Conservation (phyloP, 2,329 filamentous ascomycete genomes). For the Aspergillus hortae region DNA sequence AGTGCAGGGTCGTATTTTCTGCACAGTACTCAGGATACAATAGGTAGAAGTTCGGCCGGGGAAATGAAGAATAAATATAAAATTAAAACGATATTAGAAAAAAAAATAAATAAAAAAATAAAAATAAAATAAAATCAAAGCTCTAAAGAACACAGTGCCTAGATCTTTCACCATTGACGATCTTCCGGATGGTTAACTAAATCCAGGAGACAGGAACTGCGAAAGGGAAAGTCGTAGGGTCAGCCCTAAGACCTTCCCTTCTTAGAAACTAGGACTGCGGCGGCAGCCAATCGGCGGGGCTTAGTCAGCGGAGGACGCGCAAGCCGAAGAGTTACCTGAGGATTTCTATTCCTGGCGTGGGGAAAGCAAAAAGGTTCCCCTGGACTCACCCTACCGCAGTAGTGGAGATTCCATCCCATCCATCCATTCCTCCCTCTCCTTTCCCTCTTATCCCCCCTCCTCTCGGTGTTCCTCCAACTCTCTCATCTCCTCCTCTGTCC, state of each 20-base stretch:
- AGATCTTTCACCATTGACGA: not conserved
- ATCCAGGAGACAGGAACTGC: not conserved
- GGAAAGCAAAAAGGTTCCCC: slow-evolving; percentile 1
- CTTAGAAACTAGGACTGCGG: not conserved
- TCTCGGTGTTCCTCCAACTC: not conserved
- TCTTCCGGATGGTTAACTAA: not conserved
- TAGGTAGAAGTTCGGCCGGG: not conserved
- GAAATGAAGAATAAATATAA: not conserved
- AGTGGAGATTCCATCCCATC: not conserved
- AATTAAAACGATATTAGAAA: not conserved
- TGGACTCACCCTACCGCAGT: too few relatives aligned
- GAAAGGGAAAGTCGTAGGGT: not conserved
- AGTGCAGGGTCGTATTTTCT: not conserved
- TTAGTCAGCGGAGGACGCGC: slow-evolving; percentile 34
- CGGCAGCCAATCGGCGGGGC: slow-evolving; percentile 4
- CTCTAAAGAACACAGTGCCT: not conserved
- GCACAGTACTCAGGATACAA: not conserved
- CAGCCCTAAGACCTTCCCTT: not conserved
- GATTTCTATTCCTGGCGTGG: slow-evolving; percentile 21
- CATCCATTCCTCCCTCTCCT: not conserved
- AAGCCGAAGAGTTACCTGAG: slow-evolving; percentile 19
- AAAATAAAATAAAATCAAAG: not conserved
- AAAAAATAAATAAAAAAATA: too few relatives aligned
- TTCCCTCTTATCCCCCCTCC: slow-evolving; percentile 5
- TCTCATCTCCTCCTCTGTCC: slow-evolving; percentile 1